phyloP scores from a whole-genome alignment of 1,139 yeast species.

The Suhomyces bokatorum region DNA sequence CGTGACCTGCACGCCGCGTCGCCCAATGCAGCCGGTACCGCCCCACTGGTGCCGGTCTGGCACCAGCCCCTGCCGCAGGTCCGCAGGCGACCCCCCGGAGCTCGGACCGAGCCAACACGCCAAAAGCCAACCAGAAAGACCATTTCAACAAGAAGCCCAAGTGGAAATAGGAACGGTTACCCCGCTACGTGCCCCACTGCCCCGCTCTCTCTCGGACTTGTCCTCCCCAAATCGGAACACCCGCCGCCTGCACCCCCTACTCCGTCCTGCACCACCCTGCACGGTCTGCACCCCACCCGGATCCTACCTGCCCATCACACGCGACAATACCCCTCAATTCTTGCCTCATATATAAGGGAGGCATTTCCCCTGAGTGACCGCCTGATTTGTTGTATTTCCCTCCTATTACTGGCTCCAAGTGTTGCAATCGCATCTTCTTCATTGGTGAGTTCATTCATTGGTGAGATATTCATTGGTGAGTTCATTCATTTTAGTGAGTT shows the following conservation, averaged over 20 bases:
- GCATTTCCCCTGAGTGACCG: background rate
- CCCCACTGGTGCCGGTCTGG: background rate
- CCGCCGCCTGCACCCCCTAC: constrained; percentile 1
- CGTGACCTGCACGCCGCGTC: background rate
- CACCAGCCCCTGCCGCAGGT: too few species aligned
- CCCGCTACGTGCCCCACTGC: background rate
- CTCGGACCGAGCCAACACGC: too few species aligned
- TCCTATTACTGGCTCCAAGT: too few species aligned
- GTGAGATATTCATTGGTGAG: too few species aligned
- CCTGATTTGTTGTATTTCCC: background rate
- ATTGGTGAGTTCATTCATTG: too few species aligned
- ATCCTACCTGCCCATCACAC: constrained; percentile 5
- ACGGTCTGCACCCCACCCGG: constrained; percentile 5
- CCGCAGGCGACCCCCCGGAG: too few species aligned
- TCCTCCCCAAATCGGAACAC: constrained; percentile 6
- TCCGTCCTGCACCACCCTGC: background rate
- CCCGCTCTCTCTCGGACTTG: background rate
- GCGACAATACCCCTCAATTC: constrained; percentile 3
- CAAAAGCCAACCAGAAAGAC: too few species aligned
- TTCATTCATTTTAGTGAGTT: too few species aligned
- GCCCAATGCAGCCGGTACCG: background rate
- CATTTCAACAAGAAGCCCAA: too few species aligned
- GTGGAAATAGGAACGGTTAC: too few species aligned
- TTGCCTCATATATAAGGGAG: background rate
- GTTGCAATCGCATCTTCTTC: too few species aligned